Conservation (phyloP, 306 rosid genomes). For the Malus sieversii region DNA sequence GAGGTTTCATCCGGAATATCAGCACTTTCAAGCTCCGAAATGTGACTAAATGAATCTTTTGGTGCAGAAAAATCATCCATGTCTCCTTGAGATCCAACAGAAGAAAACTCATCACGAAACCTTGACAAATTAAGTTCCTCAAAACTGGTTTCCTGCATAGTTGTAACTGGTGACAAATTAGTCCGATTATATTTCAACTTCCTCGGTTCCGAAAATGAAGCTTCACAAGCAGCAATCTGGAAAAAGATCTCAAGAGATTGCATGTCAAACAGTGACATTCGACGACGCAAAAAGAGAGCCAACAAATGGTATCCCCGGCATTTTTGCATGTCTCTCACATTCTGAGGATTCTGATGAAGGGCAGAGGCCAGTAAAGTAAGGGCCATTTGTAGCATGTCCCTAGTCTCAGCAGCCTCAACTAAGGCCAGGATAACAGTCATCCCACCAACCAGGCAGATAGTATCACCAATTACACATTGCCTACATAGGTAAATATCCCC, state of each 20-base stretch:
- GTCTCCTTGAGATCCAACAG: constrained; percentile 87
- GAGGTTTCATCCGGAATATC: constrained; percentile 82
- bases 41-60: constrained; percentile 85
- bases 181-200: constrained; percentile 49
- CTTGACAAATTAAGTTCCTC: constrained; percentile 68
- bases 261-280: constrained; percentile 94
- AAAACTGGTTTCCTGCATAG: constrained; percentile 57
- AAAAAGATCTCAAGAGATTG: constrained; percentile 93
- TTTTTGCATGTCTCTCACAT: constrained; percentile 87
- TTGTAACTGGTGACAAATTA: constrained; percentile 48
- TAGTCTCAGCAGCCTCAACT: constrained; percentile 93
- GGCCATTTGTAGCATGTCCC: constrained; percentile 97
- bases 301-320: constrained; percentile 95
- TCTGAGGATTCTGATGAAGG: constrained; percentile 91
- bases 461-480: constrained; percentile 85
- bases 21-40: constrained; percentile 89
- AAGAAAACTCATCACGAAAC: constrained; percentile 82
- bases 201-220: constrained; percentile 96
- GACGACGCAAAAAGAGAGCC: constrained; percentile 79
- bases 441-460: constrained; percentile 83
- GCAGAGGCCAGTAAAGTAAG: constrained; percentile 77
- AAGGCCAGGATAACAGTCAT: constrained; percentile 82
- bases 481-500: constrained; percentile 80
- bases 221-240: constrained; percentile 98
- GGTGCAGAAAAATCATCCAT: constrained; percentile 85